A percentile compares a stretch with the other conserved stretches of the same genome.
Conservation (phyloP, 176 grass and related monocot genomes). For the Thalia dealbata region DNA sequence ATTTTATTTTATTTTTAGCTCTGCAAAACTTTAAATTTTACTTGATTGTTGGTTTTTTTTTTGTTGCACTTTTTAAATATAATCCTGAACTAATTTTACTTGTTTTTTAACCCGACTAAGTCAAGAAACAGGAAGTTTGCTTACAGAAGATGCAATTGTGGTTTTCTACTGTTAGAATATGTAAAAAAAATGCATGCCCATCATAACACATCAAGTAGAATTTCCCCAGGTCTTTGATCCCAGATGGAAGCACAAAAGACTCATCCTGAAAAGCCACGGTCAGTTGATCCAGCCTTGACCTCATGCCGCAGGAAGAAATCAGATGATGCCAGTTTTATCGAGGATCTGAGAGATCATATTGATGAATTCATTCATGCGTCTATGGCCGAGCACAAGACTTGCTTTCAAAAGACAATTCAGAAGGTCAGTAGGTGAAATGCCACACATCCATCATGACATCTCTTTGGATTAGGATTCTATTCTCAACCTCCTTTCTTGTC, state of each 20-base stretch:
- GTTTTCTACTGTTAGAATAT: background rate
- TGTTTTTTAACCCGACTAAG: too few species aligned
- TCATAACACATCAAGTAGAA: background rate
- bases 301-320: constrained; percentile 87
- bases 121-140: too few species aligned
- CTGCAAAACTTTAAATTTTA: too few species aligned
- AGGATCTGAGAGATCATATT: constrained; percentile 78
- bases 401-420: constrained; percentile 75
- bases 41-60: too few species aligned
- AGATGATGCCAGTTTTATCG: constrained; percentile 49
- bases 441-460: background rate
- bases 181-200: background rate
- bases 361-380: constrained; percentile 88
- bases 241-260: constrained; percentile 50
- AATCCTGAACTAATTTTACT: too few species aligned
- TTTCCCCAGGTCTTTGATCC: background rate
- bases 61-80: too few species aligned
- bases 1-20: too few species aligned
- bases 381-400: constrained; percentile 93
- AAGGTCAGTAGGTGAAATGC: constrained; percentile 34
- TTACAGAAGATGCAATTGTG: background rate
- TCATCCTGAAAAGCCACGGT: constrained; percentile 23
- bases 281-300: constrained; percentile 40
- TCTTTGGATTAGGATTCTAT: background rate
- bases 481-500: background rate